These are phyloP conservation scores for Sclerotiophoma versabilis DNA, from an alignment of 2,329 filamentous ascomycete genomes.

Conservation along the genomic window DNA sequence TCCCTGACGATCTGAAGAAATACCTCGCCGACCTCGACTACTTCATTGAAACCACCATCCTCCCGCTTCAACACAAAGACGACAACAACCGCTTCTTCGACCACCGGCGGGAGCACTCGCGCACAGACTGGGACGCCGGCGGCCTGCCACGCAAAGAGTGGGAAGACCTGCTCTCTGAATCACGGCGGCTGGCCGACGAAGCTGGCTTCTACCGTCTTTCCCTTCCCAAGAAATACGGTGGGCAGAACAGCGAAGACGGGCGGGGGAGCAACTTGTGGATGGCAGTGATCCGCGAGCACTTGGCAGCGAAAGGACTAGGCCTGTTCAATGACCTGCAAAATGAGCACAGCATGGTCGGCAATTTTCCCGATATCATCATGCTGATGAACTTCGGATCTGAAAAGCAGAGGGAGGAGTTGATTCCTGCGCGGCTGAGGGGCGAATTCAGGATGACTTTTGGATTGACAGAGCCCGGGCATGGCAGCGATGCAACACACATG, in stretches of 20 bases:
- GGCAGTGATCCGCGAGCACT: conserved; percentile 67
- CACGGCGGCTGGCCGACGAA: conserved; percentile 60
- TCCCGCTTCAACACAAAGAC: conserved; percentile 61
- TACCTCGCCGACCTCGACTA: conserved; percentile 61
- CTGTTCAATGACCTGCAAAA: conserved; percentile 71
- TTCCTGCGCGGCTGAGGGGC: conserved; percentile 60
- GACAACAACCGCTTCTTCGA: conserved; percentile 72
- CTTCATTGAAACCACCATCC: conserved; percentile 64
- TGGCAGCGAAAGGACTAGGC: conserved; percentile 65
- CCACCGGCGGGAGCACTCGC: conserved; percentile 67
- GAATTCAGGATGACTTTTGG: conserved; percentile 67
- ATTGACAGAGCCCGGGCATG: conserved; percentile 67
- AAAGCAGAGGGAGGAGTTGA: conserved; percentile 62
- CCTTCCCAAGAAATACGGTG: conserved; percentile 64
- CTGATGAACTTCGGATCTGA: conserved; percentile 65
- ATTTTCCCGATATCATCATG: conserved; percentile 69
- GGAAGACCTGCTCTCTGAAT: conserved; percentile 62
- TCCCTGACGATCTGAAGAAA: conserved; percentile 58
- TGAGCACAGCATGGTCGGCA: conserved; percentile 68
- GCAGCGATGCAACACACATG: conserved; percentile 70
- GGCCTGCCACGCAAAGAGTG: conserved; percentile 66
- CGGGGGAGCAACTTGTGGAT: conserved; percentile 66
- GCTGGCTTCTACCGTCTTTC: conserved; percentile 68
- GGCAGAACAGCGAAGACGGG: conserved; percentile 54
- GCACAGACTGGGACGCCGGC: conserved; percentile 66